Evolutionary conservation across 495 filamentous ascomycete genomes (phyloP).

Genomic region (Clohesyomyces aquaticus): DNA sequence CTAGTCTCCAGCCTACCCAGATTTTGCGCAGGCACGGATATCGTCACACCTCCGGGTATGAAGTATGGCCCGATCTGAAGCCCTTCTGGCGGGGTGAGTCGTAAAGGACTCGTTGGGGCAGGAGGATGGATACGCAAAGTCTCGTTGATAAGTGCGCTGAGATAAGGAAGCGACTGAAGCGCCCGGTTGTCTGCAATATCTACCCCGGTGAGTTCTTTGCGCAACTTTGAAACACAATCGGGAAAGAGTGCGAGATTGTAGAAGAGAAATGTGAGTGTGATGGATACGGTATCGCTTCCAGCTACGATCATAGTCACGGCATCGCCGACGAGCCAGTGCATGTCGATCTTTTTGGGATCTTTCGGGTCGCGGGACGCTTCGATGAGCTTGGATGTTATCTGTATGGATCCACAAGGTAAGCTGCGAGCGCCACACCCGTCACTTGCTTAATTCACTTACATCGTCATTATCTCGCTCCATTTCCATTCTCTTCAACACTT

Average conservation of each 20-base stretch:
- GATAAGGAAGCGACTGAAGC: constrained; percentile 39
- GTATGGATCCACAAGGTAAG: background rate
- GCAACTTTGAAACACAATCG: constrained; percentile 37
- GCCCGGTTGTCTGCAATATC: constrained; percentile 31
- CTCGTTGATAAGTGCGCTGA: constrained; percentile 51
- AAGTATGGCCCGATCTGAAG: background rate
- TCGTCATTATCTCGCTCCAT: constrained; percentile 9
- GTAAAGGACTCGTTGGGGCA: constrained; percentile 7
- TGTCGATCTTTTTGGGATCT: background rate
- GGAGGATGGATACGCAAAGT: constrained; percentile 52
- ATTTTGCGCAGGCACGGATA: constrained; percentile 6
- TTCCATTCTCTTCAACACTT: background rate
- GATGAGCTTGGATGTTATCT: constrained; percentile 15
- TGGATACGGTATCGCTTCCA: constrained; percentile 53
- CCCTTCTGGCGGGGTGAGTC: constrained; percentile 22
- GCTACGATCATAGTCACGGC: constrained; percentile 47
- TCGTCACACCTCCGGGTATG: constrained; percentile 17
- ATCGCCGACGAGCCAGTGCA: constrained; percentile 42
- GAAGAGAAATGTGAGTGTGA: constrained; percentile 49
- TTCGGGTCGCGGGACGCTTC: background rate
- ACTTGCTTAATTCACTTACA: background rate
- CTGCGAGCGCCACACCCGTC: background rate
- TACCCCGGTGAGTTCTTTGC: constrained; percentile 41
- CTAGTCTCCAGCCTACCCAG: constrained; percentile 9
- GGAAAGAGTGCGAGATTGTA: constrained; percentile 50